Base-by-base conservation (phyloP, 768 basidiomycete genomes). In the Hericium alpestre region DNA sequence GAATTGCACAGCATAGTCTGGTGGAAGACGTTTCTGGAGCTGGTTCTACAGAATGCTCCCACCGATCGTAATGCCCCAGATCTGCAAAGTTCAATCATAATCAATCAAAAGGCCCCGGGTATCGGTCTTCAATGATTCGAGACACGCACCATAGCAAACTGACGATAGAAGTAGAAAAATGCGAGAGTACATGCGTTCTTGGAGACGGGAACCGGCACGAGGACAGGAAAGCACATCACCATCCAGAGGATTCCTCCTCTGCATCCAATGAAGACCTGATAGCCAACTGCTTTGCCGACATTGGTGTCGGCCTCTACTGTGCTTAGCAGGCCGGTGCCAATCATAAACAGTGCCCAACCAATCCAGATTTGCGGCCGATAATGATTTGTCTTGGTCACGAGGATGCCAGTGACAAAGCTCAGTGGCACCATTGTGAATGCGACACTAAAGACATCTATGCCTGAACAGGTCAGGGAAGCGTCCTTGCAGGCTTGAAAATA, bases 151-250 rank as follows among this genome's bases (percentile, higher is more conserved):
- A 66, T 63, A 5, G 63, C 63, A 54, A 65, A 66, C 1, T 65
- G 59, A 6, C 76, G 70, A 5, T 66, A 48, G 59, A 76, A 76
- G 13, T 66, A 65, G 52, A 74, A 72, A 59, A 77, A 74, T 0
- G 76, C 72, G 7, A 80, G 66, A 0, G 80, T 78, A 3, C 69
- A 65, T 4, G 77, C 79, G 51, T 73, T 77, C 6, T 68, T 60
- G 0, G 68, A 59, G 4, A 76, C 64, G 0, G 71, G 66, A 1
- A 80, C 61, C 1, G 79, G 76, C 0, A 80, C 76, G 6, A 78
- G 71, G 43, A 81, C 70, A 0, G 79, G 72, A 62, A 79, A 81
- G 53, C 70, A 70, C 0, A 65, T 67, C 12, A 59, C 39, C 12
- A 51, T 51, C 18, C 23, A 51, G 16, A 25, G 9, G 12, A 51